phyloP scores from a whole-genome alignment of 768 basidiomycete genomes.

The Pulveroboletus sp. region DNA sequence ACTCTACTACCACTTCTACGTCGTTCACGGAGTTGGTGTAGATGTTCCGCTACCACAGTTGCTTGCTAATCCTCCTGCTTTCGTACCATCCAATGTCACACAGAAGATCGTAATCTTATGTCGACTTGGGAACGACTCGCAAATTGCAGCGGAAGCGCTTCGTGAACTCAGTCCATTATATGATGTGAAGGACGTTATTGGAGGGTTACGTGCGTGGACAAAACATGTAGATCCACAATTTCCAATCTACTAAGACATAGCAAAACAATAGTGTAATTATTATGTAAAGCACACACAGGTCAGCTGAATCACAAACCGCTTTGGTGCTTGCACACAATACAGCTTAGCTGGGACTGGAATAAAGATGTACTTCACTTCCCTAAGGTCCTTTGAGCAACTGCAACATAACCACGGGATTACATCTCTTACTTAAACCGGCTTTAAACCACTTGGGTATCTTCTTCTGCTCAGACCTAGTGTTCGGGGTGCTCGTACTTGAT shows the following conservation, averaged over 20 bases:
- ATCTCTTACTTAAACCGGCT: slow-evolving; percentile 51
- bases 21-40: slow-evolving; percentile 30
- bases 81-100: slow-evolving; percentile 30
- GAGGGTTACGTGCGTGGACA: slow-evolving; percentile 83
- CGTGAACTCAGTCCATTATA: slow-evolving; percentile 21
- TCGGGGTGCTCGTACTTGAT: slow-evolving; percentile 9
- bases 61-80: slow-evolving; percentile 53
- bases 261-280: not conserved
- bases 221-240: slow-evolving; percentile 69
- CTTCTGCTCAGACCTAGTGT: slow-evolving; percentile 34
- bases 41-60: slow-evolving; percentile 73
- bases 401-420: not conserved
- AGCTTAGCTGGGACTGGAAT: not conserved
- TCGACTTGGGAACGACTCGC: slow-evolving; percentile 90
- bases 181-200: slow-evolving; percentile 66
- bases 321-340: slow-evolving; percentile 4
- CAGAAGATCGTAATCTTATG: slow-evolving; percentile 63
- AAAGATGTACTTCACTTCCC: slow-evolving; percentile 38
- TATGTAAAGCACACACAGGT: slow-evolving; percentile 7
- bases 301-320: not conserved
- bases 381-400: slow-evolving; percentile 3
- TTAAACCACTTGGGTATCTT: slow-evolving; percentile 84
- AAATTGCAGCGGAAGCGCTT: slow-evolving; percentile 66
- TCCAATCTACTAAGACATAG: slow-evolving; percentile 64
- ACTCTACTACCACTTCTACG: not conserved